Evolutionary conservation across 768 basidiomycete genomes (phyloP), one percentile per base, ranked within the genome.

Genomic region (Termitomyces eurrhizus): DNA sequence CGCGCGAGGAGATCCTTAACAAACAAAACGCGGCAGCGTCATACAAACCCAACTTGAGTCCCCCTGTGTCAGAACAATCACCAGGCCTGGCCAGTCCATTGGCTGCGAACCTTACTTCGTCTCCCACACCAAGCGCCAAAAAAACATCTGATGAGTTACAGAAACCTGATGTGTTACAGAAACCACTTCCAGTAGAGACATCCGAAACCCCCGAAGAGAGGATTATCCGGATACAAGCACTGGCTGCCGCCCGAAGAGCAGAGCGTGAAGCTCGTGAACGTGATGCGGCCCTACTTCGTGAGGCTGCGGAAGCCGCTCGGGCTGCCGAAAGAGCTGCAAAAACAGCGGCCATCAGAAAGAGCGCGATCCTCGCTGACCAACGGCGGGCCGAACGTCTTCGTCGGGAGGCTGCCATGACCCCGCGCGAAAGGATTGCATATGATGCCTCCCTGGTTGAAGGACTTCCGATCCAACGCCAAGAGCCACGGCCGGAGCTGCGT

Each of bases 31-130:
- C 39, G 18, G 37, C 7, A 44, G 12, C 18, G 3, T n/a, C 48
- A 18, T 61, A 64, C 61, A 63, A 62, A 37, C 64, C 69, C 36
- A 70, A 74, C 64, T 60, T 74, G 35, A 70, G 65, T 52, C 74
- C 74, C 46, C 68, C 74, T 45, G 64, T 65, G 36, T 62, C 70
- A 53, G 67, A 64, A 21, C 60, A 66, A 35, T 54, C 61, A 18
- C 61, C 50, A 37, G 68, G 67, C 51, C 56, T 75, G 5, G 69
- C 74, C 35, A 62, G 67, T 37, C 62, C 60, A 46, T 45, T 68
- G 53, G 63, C 63, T 26, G 52, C 52, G 3, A 62, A 68, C 21
- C 54, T 67, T 35, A 1, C 39, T 26, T 21, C 39, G 12, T 48
- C 48, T 7, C 44, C 52, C 14, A 7, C 26, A 29, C 8, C 33